A percentile compares a stretch with the other conserved stretches of the same genome.
Conservation (phyloP, 2,329 filamentous ascomycete species). For the Neocucurbitaria cava region DNA sequence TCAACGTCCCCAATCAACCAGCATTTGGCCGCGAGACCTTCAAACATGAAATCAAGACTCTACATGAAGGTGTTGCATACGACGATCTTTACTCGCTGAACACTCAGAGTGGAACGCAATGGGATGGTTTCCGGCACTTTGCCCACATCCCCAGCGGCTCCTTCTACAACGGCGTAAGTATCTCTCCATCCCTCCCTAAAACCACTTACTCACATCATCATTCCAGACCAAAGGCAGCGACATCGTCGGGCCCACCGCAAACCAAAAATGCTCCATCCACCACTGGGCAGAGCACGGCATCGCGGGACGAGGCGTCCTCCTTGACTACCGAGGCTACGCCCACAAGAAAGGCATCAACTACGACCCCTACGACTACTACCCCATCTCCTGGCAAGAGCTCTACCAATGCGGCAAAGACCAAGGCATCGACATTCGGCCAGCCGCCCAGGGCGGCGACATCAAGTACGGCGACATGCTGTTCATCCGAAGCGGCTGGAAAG, state of each 20-base stretch:
- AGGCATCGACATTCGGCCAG: constrained; percentile 66
- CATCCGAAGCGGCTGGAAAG: constrained; percentile 68
- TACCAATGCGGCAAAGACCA: constrained; percentile 66
- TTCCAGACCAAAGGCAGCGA: constrained; percentile 49
- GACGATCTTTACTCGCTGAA: constrained; percentile 55
- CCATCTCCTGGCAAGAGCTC: constrained; percentile 57
- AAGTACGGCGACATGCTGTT: constrained; percentile 70
- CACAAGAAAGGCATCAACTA: constrained; percentile 52
- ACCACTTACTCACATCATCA: background rate
- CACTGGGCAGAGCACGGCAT: constrained; percentile 56
- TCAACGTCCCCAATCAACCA: constrained; percentile 60
- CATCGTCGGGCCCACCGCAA: constrained; percentile 48
- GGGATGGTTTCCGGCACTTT: constrained; percentile 56
- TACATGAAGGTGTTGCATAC: constrained; percentile 47
- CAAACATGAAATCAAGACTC: constrained; percentile 60
- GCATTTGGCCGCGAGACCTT: constrained; percentile 62
- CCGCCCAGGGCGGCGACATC: constrained; percentile 61
- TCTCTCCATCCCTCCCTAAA: background rate
- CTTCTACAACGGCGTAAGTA: constrained; percentile 51
- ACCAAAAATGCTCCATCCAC: constrained; percentile 55
- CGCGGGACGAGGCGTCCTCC: constrained; percentile 52
- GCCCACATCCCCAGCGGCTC: constrained; percentile 47
- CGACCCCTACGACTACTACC: constrained; percentile 51
- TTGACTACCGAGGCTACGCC: constrained; percentile 54
- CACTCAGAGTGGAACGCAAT: constrained; percentile 55